Percentiles rank a stretch among this genome's conserved stretches.
These are phyloP conservation scores for Cnidoscolus chayamansa DNA, from an alignment of 441 rosid genomes.

Conservation along the genomic window DNA sequence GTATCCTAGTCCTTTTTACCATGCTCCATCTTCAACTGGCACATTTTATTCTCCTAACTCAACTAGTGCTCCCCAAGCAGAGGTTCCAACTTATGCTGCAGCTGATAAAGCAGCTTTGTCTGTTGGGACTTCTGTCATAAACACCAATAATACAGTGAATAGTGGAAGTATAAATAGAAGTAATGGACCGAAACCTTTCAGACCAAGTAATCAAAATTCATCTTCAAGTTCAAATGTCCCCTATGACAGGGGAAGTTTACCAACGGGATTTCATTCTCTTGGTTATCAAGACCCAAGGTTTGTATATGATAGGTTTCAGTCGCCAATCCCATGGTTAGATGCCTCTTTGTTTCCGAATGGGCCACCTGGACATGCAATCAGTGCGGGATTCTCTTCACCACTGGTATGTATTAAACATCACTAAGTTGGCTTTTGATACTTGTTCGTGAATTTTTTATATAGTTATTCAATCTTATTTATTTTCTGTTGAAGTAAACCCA, in stretches of 20 bases:
- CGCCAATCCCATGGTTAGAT: constrained; percentile 44
- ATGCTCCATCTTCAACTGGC: constrained; percentile 38
- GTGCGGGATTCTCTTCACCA: constrained; percentile 34
- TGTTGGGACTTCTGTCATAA: constrained; percentile 40
- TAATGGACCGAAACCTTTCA: constrained; percentile 47
- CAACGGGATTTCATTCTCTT: constrained; percentile 37
- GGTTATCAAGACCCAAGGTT: constrained; percentile 61
- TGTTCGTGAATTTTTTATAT: not conserved
- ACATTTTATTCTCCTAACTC: constrained; percentile 34
- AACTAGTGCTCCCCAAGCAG: constrained; percentile 40
- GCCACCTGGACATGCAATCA: constrained; percentile 31
- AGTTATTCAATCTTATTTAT: not conserved
- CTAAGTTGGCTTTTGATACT: not conserved
- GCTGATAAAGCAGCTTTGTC: constrained; percentile 47
- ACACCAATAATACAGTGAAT: constrained; percentile 38
- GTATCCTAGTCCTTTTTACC: constrained; percentile 62
- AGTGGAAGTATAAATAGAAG: constrained; percentile 45
- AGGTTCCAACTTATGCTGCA: constrained; percentile 36
- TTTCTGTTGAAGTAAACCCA: not conserved
- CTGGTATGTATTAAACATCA: constrained; percentile 15
- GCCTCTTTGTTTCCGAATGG: constrained; percentile 34
- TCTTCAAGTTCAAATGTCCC: constrained; percentile 40
- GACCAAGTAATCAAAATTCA: constrained; percentile 44
- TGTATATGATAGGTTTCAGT: constrained; percentile 44
- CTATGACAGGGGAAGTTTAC: constrained; percentile 44